Conservation (phyloP, 2,329 filamentous ascomycete genomes). For the Trichoderma afroharzianum region DNA sequence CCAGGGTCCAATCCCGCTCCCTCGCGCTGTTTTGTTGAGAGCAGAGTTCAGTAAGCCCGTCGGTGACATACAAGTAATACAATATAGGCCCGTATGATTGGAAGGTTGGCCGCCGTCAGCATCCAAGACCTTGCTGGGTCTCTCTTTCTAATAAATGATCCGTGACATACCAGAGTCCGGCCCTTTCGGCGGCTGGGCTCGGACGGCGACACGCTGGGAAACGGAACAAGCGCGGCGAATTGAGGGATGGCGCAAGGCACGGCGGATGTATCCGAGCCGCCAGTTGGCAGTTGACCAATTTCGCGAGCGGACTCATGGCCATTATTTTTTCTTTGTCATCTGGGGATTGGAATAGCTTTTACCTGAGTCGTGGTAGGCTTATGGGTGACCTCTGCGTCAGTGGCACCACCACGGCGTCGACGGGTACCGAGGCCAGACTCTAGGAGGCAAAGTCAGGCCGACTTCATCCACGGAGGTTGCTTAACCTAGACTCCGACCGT, state of each 20-base stretch:
- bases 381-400: background rate
- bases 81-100: background rate
- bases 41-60: conserved; percentile 1
- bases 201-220: background rate
- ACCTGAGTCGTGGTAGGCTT: background rate
- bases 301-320: background rate
- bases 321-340: background rate
- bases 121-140: background rate
- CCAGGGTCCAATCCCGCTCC: background rate
- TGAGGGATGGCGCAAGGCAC: conserved; percentile 11
- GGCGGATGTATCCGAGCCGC: conserved; percentile 1
- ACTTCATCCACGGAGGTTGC: background rate
- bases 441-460: background rate
- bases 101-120: background rate
- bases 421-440: background rate
- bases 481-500: conserved; percentile 6
- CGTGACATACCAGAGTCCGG: background rate
- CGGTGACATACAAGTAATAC: background rate
- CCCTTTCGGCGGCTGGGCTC: conserved; percentile 10
- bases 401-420: conserved; percentile 10
- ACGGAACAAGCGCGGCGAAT: background rate
- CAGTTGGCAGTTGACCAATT: background rate
- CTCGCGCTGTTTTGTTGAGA: background rate
- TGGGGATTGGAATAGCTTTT: background rate
- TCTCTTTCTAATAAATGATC: background rate